phyloP scores from a whole-genome alignment of 78 protist genomes.

The Isochrysis galbana region DNA sequence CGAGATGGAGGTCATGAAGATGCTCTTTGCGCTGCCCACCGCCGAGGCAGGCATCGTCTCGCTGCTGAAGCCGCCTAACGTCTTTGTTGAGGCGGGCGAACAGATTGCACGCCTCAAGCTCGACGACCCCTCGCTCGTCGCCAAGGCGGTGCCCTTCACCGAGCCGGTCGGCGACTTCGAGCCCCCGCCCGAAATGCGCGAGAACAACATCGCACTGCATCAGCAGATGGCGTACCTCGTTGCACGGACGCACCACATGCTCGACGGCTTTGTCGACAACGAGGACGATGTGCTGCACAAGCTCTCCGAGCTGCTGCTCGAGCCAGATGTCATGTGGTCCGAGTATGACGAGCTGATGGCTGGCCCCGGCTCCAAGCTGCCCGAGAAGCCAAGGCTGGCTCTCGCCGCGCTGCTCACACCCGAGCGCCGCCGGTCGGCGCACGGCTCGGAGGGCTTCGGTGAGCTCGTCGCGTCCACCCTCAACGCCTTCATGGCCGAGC shows the following conservation, averaged over 20 bases:
- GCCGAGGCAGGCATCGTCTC: conserved; percentile 71
- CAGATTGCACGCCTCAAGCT: conserved; percentile 79
- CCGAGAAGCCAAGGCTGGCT: not conserved
- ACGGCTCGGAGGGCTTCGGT: not conserved
- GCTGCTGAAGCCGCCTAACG: conserved; percentile 28
- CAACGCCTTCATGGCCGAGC: not conserved
- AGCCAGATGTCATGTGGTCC: not conserved
- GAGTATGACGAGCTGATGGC: not conserved
- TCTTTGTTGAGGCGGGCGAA: conserved; percentile 81
- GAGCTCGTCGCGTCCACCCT: not conserved
- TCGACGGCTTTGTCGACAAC: conserved; percentile 24
- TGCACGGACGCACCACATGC: not conserved
- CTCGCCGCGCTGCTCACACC: not conserved
- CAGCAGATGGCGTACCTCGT: not conserved
- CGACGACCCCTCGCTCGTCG: conserved; percentile 70
- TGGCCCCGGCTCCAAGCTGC: conserved; percentile 6
- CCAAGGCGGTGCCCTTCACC: not conserved
- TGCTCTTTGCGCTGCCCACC: conserved; percentile 77
- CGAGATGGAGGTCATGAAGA: conserved; percentile 93
- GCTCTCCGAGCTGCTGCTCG: not conserved
- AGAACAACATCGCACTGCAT: not conserved
- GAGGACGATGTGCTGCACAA: not conserved
- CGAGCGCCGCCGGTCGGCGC: not conserved
- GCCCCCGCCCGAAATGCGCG: not conserved
- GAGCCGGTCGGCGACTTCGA: not conserved